Base-by-base conservation (phyloP, 305 asterid genomes). In the Galium porrigens region DNA sequence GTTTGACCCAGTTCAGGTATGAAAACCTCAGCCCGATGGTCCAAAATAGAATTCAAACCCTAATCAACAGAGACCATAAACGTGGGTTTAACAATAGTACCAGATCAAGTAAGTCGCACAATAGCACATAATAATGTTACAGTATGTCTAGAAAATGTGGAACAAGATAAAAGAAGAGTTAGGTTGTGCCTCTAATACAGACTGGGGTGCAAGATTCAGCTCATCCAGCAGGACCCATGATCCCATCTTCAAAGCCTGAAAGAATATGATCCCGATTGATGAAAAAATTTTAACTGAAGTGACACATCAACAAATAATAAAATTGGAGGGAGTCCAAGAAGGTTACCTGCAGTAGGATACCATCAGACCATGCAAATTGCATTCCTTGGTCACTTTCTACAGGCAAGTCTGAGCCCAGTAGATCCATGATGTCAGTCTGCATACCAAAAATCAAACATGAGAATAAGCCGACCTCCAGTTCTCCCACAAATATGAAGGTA, bases 341-440 rank as follows among this genome's bases (percentile, higher is more conserved):
- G 42, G 42, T 11, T 58, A 92, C 99, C 99, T 94, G 99, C 66
- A 94, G 94, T 37, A 94, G 82, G 82, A 94, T 90, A 68, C 99
- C 99, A 73, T 94, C 99, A 62, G 95, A 94, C 99, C 99, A 94
- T 34, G 97, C 92, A 78, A 94, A 94, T 70, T 78, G 97, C 81
- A 94, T 76, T 63, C 94, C 92, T 68, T 83, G 94, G 71, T 87
- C 90, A 81, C 88, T 86, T 81, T 94, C 99, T 63, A 84, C 89
- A 3, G 99, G 99, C 74, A 94, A 85, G 78, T 94, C 99, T 27
- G 96, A 94, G 70, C 99, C 99, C 82, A 94, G 73, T 74, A 94
- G 77, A 73, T 94, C 99, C 99, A 94, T 89, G 54, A 94, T 87
- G 75, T 94, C 99, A n/a, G 99, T 94, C 99, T 94, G 85, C 82